Evolutionary conservation across 805 yeast genomes (phyloP), one percentile per base, ranked within the genome.

Genomic region (Candida golubevii): DNA sequence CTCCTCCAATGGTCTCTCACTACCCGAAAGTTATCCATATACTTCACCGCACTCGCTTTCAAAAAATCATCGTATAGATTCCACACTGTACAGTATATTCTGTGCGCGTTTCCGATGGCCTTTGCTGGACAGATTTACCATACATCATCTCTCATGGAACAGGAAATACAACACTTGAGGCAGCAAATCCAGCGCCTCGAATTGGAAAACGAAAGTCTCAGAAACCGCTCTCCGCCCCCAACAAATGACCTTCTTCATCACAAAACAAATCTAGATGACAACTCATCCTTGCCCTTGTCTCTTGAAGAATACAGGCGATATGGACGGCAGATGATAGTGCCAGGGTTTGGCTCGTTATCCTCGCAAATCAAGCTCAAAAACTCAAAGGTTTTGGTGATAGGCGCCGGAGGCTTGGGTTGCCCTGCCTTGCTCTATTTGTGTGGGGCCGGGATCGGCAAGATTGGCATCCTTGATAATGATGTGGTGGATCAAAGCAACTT

Each of bases 401-500:
- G 99, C 1, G 97, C 97, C 0, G 99, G 99, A 9, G 99, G 99
- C 0, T 71, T 93, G 7, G 98, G 99, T 0, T 84, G 95, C 53
- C 97, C 99, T 0, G 95, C 95, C 0, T 62, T 91, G 39, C 72
- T 86, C 35, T 93, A 93, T 58, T 65, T 93, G 2, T 82, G 83
- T 0, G 97, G 95, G 0, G 85, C 96, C 0, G 99, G 99, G 5
- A 68, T 91, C 4, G 98, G 96, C 1, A 62, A 66, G 2, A 71
- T 93, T 18, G 97, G 97, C 3, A 85, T 93, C 12, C 83, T 89
- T 1, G 99, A 93, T 64, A 78, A 81, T 56, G 99, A 93, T 62
- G 60, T 62, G 0, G 97, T 93, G 0, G 97, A 91, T 53, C 63
- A 67, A 0, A 86, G 96, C 7, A 93, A 93, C 60, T 66, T 93